phyloP scores from a whole-genome alignment of 1,284 basidiomycete species.

The Melampsora americana region DNA sequence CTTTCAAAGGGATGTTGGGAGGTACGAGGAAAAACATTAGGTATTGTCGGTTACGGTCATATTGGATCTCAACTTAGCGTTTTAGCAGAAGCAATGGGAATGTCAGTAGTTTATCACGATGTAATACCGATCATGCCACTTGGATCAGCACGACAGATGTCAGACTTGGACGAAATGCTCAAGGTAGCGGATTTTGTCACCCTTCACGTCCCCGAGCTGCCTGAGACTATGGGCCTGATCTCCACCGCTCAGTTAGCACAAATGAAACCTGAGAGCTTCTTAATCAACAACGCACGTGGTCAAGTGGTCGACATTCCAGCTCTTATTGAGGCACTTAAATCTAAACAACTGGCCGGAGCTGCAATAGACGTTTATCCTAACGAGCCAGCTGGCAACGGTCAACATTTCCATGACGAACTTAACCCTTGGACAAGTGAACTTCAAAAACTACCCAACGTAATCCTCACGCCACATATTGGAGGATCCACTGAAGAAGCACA shows the following conservation, averaged over 20 bases:
- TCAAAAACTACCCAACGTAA: constrained; percentile 74
- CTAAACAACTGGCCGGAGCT: constrained; percentile 83
- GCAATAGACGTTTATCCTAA: constrained; percentile 92
- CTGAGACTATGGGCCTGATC: constrained; percentile 95
- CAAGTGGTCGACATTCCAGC: constrained; percentile 92
- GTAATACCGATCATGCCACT: constrained; percentile 97
- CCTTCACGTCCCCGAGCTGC: constrained; percentile 91
- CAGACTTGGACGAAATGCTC: constrained; percentile 75
- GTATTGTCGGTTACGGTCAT: constrained; percentile 97
- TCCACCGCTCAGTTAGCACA: constrained; percentile 69
- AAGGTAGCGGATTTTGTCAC: constrained; percentile 85
- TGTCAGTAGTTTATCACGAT: constrained; percentile 94
- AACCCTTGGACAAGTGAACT: constrained; percentile 76
- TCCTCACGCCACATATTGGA: constrained; percentile 96
- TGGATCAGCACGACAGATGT: constrained; percentile 84
- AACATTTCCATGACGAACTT: constrained; percentile 74
- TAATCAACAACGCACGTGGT: constrained; percentile 97
- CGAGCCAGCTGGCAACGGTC: constrained; percentile 87
- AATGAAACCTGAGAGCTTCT: constrained; percentile 93
- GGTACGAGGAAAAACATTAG: constrained; percentile 92
- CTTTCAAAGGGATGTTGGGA: constrained; percentile 98
- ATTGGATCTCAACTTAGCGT: constrained; percentile 97
- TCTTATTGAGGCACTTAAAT: constrained; percentile 74
- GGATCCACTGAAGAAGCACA: constrained; percentile 99
- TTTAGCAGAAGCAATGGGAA: constrained; percentile 91